Evolutionary conservation across 495 filamentous ascomycete genomes (phyloP), one percentile per base, ranked within the genome.

Genomic region (Corynascus novoguineensis): DNA sequence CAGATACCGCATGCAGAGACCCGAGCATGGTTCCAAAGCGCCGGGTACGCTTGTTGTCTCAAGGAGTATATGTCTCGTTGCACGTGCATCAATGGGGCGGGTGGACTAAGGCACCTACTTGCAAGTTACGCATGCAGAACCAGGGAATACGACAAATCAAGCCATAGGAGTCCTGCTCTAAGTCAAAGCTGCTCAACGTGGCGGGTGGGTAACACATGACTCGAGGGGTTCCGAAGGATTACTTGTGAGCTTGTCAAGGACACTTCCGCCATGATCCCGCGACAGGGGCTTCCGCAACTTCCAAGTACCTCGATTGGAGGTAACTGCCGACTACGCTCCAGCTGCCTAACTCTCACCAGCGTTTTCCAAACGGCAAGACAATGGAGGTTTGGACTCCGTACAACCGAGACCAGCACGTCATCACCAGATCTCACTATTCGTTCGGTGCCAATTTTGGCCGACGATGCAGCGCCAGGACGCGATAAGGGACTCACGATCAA

Each of bases 41-140:
- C 31, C 42, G 47, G 47, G 47, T 35, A 10, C 11, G 46, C 54
- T 31, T 25, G 12, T 32, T 60, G 55, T 61, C 55, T 61, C 62
- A 50, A 57, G 53, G 57, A 60, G 40, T 29, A 41, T 34, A 49
- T 46, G 34, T 46, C 38, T 27, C 37, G 14, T 56, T 42, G 21
- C 35, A 35, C 47, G 21, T 52, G 31, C 55, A 22, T 35, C 17
- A 4, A 17, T 21, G 11, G 2, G 10, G 32, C 38, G 32, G 32
- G 11, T 31, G 22, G 19, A 32, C 14, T n/a, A n/a, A n/a, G n/a
- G n/a, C n/a, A n/a, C n/a, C n/a, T n/a, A n/a, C n/a, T n/a, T n/a
- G n/a, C n/a, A 5, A 4, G 5, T n/a, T 47, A 32, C 11, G 6
- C 19, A 54, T 15, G 32, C 17, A 49, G 19, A 22, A 3, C 35